Percentiles rank a stretch among this genome's conserved stretches.
Evolutionary conservation across 2,329 filamentous ascomycete genomes (phyloP).

Genomic region (Epicoccum nigrum): DNA sequence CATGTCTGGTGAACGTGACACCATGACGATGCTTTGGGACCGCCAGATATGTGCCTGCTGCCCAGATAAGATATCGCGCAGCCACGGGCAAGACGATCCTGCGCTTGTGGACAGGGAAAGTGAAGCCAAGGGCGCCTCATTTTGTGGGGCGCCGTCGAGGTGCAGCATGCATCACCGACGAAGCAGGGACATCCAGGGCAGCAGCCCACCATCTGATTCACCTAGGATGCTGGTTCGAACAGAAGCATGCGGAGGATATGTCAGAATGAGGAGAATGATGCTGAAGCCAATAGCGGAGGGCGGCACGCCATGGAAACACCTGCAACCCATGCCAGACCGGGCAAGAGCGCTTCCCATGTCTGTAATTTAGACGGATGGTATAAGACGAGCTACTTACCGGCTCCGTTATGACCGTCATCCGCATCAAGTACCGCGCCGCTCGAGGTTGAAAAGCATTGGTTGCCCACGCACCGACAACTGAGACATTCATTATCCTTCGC

Average conservation of each 20-base stretch:
- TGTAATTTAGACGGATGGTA: constrained; percentile 35
- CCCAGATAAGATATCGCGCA: constrained; percentile 41
- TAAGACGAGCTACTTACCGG: constrained; percentile 42
- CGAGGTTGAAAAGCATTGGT: constrained; percentile 36
- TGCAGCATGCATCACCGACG: constrained; percentile 19
- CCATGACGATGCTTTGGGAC: constrained; percentile 28
- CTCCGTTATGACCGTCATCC: constrained; percentile 27
- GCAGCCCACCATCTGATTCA: constrained; percentile 35
- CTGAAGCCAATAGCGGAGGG: constrained; percentile 43
- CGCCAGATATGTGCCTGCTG: constrained; percentile 23
- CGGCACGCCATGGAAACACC: constrained; percentile 36
- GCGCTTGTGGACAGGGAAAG: constrained; percentile 22
- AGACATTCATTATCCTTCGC: constrained; percentile 31
- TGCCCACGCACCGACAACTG: constrained; percentile 27
- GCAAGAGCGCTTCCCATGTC: constrained; percentile 32
- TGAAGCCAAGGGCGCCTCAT: constrained; percentile 25
- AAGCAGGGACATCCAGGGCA: constrained; percentile 27
- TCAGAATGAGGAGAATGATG: constrained; percentile 39
- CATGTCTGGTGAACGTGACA: constrained; percentile 21
- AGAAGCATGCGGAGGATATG: constrained; percentile 28
- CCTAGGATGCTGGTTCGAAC: constrained; percentile 30
- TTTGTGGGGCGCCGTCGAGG: constrained; percentile 21
- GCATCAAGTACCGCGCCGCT: constrained; percentile 37
- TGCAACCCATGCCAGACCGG: constrained; percentile 43
- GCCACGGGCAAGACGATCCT: constrained; percentile 27